phyloP scores from a whole-genome alignment of 768 basidiomycete genomes.

The Exidia glandulosa region DNA sequence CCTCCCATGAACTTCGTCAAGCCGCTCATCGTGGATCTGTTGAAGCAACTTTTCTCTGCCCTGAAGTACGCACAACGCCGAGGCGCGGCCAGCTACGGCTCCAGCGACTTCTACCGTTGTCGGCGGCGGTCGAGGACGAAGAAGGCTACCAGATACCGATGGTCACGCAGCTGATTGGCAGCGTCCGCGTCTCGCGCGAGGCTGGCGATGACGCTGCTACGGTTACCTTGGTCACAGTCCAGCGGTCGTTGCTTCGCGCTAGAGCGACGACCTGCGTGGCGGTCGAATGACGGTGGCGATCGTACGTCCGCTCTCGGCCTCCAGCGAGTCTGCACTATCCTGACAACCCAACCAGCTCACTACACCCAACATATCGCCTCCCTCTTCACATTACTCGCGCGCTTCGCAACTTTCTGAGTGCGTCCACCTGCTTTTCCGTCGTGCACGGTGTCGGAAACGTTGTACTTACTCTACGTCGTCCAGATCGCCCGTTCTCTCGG shows the following conservation, averaged over 20 bases:
- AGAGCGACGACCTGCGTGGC: conserved; percentile 64
- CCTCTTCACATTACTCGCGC: conserved; percentile 52
- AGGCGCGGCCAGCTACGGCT: conserved; percentile 93
- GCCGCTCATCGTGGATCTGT: conserved; percentile 63
- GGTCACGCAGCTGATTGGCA: conserved; percentile 67
- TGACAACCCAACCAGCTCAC: conserved; percentile 50
- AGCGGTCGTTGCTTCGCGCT: conserved; percentile 61
- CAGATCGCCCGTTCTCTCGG: conserved; percentile 60
- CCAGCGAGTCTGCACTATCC: conserved; percentile 4
- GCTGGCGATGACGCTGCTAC: conserved; percentile 54
- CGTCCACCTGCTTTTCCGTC: conserved; percentile 17
- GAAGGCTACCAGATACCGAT: conserved; percentile 92
- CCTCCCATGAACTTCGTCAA: conserved; percentile 69
- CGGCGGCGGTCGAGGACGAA: conserved; percentile 93
- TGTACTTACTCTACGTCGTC: conserved; percentile 36
- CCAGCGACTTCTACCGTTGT: conserved; percentile 80
- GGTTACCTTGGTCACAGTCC: conserved; percentile 61
- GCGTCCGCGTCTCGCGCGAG: conserved; percentile 9
- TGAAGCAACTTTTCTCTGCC: conserved; percentile 64
- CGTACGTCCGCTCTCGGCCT: conserved; percentile 29
- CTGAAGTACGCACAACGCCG: conserved; percentile 87
- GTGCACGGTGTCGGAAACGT: too few relatives aligned
- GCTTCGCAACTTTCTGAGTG: conserved; percentile 58
- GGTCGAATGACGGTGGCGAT: conserved; percentile 62
- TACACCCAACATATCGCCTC: conserved; percentile 55